Conservation (phyloP, 1,284 basidiomycete species). For the Coniferiporia weirii region DNA sequence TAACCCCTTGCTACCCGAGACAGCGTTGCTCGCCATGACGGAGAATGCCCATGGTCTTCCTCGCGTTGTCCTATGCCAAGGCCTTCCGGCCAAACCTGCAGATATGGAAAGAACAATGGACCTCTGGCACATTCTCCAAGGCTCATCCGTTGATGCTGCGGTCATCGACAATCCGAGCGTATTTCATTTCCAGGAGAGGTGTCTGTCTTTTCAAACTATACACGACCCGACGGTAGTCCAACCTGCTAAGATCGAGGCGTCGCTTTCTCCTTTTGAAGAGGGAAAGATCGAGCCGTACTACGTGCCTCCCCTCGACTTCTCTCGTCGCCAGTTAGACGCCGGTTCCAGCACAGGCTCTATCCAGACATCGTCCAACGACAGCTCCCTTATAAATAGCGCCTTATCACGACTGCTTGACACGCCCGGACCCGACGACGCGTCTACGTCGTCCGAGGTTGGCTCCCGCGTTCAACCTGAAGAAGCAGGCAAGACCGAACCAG, state of each 20-base stretch:
- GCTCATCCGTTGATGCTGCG: slow-evolving; percentile 10
- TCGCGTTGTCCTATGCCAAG: not conserved
- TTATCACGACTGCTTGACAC: not conserved
- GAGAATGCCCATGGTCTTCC: not conserved
- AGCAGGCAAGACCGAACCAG: too few relatives aligned
- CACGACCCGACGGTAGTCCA: not conserved
- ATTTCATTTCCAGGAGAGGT: slow-evolving; percentile 12
- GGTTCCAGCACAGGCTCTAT: not conserved
- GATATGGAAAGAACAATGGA: slow-evolving; percentile 1
- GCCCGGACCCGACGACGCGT: not conserved
- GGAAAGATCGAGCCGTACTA: not conserved
- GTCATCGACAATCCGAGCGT: slow-evolving; percentile 1
- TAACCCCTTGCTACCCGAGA: not conserved
- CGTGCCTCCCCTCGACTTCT: not conserved
- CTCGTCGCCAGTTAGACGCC: not conserved
- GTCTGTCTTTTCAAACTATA: slow-evolving; percentile 11
- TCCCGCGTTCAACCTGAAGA: too few relatives aligned
- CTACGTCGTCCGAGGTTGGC: not conserved
- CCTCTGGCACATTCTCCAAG: slow-evolving; percentile 6
- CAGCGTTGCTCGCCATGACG: not conserved
- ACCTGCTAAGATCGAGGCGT: not conserved
- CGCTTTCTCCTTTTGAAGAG: not conserved
- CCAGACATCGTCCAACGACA: not conserved
- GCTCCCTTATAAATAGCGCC: too few relatives aligned
- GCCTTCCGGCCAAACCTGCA: not conserved